Evolutionary conservation across 1,284 basidiomycete species (phyloP), one percentile per base, ranked within the genome.

Genomic region (Sporisorium reilianum): DNA sequence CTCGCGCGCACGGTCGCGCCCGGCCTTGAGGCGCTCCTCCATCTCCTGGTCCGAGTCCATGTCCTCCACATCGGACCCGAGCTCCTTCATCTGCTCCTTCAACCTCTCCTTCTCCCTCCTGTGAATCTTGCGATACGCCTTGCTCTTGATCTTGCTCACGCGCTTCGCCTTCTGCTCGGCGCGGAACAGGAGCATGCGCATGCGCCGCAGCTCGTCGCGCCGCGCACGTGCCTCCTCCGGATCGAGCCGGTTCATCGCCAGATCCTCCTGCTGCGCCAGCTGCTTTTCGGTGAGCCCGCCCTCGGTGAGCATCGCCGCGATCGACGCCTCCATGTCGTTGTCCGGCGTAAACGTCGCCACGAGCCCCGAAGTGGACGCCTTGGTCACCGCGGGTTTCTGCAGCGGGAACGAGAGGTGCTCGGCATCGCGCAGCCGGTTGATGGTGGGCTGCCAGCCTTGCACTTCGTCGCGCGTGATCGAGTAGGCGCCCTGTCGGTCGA

Each of bases 101-200:
- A 78, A 40, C 41, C 77, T 38, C 80, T 89, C 91, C 75, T 87
- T 89, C 85, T 90, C 91, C 85, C 93, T 93, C 84, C 93, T 89
- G 80, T 91, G 90, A 51, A 98, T 89, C 78, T 92, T 91, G 40
- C 95, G 88, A 84, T 94, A 98, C 4, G 93, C 90, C 86, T 96
- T 97, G 85, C 91, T 93, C 88, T 99, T 98, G 87, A 99, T 98
- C 87, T 97, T 98, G 41, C 91, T 90, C 10, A 97, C 88, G 12
- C 95, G 90, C 81, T 93, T 93, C 11, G 94, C 93, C 84, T 96
- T 96, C 40, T 90, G 88, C 80, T 99, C 95, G 0, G 93, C 94
- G 5, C 95, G 90, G 87, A 97, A 97, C 88, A 95, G 92, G 51
- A 98, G 88, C 79, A 97, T 95, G 32, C 96, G 90, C 89, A 94